Evolutionary conservation across 2,329 filamentous ascomycete species (phyloP).

Genomic region (Stemphylium lycopersici): DNA sequence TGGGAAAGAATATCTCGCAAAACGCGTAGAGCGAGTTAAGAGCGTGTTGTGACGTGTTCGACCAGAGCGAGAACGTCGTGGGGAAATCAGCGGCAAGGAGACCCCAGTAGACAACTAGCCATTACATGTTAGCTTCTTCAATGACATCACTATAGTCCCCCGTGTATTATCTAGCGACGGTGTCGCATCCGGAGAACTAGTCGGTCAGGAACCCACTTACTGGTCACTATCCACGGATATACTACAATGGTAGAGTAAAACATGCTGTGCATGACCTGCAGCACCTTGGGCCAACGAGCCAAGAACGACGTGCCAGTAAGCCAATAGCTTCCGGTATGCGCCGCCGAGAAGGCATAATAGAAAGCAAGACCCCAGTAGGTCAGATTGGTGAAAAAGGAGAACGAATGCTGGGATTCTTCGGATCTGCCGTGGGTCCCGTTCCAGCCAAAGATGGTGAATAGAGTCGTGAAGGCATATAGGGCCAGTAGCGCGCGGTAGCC

Average conservation of each 20-base stretch:
- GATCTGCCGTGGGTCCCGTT: conserved; percentile 62
- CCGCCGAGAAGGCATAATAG: conserved; percentile 72
- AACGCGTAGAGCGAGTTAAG: conserved; percentile 76
- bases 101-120: conserved; percentile 52
- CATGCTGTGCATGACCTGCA: conserved; percentile 49
- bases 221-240: conserved; percentile 54
- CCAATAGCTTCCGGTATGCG: conserved; percentile 73
- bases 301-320: conserved; percentile 46
- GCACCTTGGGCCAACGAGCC: conserved; percentile 44
- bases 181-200: background rate
- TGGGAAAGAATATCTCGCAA: conserved; percentile 74
- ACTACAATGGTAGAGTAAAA: conserved; percentile 53
- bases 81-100: conserved; percentile 46
- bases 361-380: conserved; percentile 84
- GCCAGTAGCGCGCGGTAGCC: conserved; percentile 57
- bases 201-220: conserved; percentile 37
- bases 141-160: too few species aligned
- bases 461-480: conserved; percentile 72
- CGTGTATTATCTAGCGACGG: background rate
- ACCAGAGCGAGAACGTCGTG: conserved; percentile 53
- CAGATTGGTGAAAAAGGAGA: conserved; percentile 83
- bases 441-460: conserved; percentile 73
- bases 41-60: conserved; percentile 74
- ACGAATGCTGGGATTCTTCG: conserved; percentile 57
- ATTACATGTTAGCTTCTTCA: conserved; percentile 15